These are phyloP conservation scores for Cavenderia fasciculata DNA, from an alignment of 78 protist genomes.

Conservation along the genomic window DNA sequence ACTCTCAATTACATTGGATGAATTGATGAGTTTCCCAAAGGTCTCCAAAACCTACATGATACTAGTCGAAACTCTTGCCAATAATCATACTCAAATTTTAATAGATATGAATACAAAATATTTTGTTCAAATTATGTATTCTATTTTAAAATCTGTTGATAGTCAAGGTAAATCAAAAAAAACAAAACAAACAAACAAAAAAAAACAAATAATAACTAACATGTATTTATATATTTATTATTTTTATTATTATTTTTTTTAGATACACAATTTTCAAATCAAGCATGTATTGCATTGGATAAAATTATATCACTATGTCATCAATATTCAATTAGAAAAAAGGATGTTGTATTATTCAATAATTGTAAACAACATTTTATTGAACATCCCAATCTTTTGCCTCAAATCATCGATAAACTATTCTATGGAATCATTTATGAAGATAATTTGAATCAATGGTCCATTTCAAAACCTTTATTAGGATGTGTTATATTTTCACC, in stretches of 20 bases:
- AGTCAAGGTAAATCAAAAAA: conserved; percentile 2
- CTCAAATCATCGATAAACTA: conserved; percentile 24
- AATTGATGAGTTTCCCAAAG: conserved; percentile 52
- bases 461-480: conserved; percentile 32
- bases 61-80: conserved; percentile 14
- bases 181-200: neutral
- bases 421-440: conserved; percentile 17
- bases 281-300: conserved; percentile 34
- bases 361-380: neutral
- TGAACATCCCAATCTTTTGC: conserved; percentile 6
- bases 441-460: conserved; percentile 34
- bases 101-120: conserved; percentile 8
- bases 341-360: neutral
- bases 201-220: neutral
- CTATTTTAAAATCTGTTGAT: conserved; percentile 24
- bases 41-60: conserved; percentile 14
- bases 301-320: conserved; percentile 17
- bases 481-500: conserved; percentile 45
- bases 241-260: neutral
- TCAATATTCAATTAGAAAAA: conserved; percentile 3
- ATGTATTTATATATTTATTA: neutral
- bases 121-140: conserved; percentile 28
- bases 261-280: conserved; percentile 8
- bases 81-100: neutral
- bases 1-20: conserved; percentile 35